Evolutionary conservation across 768 basidiomycete species (phyloP).

Genomic region (Psilocybe cubensis): DNA sequence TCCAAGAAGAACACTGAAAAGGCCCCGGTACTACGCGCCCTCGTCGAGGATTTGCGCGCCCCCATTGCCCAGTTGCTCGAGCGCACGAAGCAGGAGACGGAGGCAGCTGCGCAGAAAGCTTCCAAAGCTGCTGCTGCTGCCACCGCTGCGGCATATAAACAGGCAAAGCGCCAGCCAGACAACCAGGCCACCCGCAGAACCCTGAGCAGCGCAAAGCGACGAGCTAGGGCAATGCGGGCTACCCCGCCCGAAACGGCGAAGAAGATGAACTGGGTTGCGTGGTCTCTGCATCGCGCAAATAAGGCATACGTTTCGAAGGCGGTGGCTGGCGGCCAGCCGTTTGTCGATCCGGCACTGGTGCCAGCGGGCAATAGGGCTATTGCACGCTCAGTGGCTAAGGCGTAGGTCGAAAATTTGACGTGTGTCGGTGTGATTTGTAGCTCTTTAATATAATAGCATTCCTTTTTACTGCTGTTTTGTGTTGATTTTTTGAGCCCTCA

Average conservation of each 20-base stretch:
- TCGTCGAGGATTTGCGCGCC: conserved; percentile 17
- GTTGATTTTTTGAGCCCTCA: background rate
- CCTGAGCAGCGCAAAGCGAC: too few relatives aligned
- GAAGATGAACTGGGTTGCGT: conserved; percentile 22
- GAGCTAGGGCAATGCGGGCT: background rate
- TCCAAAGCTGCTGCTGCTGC: too few relatives aligned
- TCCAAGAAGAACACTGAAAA: conserved; percentile 31
- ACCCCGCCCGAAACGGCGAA: conserved; percentile 13
- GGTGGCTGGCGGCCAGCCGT: conserved; percentile 1
- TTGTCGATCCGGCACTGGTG: conserved; percentile 1
- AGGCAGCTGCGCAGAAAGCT: too few relatives aligned
- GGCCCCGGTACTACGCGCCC: too few relatives aligned
- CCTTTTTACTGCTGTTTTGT: background rate
- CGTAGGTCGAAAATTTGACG: too few relatives aligned
- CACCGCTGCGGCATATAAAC: too few relatives aligned
- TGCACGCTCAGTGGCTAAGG: background rate
- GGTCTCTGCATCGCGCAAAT: conserved; percentile 18
- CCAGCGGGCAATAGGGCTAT: conserved; percentile 1
- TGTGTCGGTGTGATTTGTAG: background rate
- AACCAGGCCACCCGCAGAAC: too few relatives aligned
- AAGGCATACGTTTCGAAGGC: background rate
- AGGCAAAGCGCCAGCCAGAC: too few relatives aligned
- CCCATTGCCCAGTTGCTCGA: conserved; percentile 13
- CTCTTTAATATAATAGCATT: background rate
- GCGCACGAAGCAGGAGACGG: too few relatives aligned